A percentile compares a stretch with the other conserved stretches of the same genome.
phyloP scores from a whole-genome alignment of 345 rosid genomes.

The Cardamine resedifolia region DNA sequence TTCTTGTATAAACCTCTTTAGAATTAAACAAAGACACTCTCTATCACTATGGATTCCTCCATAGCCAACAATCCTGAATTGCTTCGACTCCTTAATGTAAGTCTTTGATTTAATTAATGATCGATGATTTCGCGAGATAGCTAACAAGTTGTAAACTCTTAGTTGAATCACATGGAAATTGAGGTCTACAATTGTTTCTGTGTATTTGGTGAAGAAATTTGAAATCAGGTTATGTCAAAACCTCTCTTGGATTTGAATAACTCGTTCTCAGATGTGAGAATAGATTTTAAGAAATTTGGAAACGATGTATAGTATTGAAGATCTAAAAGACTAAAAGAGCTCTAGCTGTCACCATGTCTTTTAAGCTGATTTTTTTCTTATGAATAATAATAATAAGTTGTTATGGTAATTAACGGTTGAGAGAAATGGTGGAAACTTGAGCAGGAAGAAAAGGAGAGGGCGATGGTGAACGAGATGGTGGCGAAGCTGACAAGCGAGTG shows the following conservation, averaged over 20 bases:
- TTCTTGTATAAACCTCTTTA: neutral
- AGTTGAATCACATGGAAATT: neutral
- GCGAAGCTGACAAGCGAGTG: constrained; percentile 71
- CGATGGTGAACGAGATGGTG: constrained; percentile 75
- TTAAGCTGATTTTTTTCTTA: neutral
- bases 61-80: neutral
- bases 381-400: too few relatives aligned
- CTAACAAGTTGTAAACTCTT: neutral
- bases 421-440: too few relatives aligned
- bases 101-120: neutral
- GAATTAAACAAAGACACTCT: neutral
- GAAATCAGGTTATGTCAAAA: neutral
- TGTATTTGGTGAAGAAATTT: neutral
- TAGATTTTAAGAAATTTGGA: too few relatives aligned
- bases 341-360: too few relatives aligned
- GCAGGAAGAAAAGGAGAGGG: constrained; percentile 85
- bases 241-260: neutral
- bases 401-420: too few relatives aligned
- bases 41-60: neutral
- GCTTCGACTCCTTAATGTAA: neutral
- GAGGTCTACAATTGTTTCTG: neutral
- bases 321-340: too few relatives aligned
- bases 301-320: too few relatives aligned
- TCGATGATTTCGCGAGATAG: neutral
- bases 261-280: neutral